A percentile compares a stretch with the other conserved stretches of the same genome.
Evolutionary conservation across 2,329 filamentous ascomycete species (phyloP).

Genomic region (Cytospora leucostoma): DNA sequence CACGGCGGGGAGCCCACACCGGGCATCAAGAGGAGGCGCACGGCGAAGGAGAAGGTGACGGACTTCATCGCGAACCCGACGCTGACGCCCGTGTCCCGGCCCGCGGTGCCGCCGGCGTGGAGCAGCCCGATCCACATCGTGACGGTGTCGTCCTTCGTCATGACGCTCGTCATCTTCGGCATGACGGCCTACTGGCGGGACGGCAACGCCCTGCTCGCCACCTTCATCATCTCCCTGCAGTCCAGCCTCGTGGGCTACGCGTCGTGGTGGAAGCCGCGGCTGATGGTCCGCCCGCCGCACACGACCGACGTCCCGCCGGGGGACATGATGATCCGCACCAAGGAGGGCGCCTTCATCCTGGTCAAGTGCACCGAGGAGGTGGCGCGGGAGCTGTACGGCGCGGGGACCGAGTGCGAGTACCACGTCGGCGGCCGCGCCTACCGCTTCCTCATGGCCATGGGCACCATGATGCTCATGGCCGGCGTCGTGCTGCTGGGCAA

Average conservation of each 20-base stretch:
- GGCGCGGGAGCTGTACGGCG: constrained; percentile 62
- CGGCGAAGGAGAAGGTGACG: constrained; percentile 44
- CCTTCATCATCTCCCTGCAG: constrained; percentile 53
- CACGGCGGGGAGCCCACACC: constrained; percentile 20
- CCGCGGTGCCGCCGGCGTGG: constrained; percentile 50
- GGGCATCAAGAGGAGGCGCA: constrained; percentile 37
- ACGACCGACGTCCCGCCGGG: constrained; percentile 52
- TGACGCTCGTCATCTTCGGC: constrained; percentile 51
- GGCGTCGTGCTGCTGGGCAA: constrained; percentile 63
- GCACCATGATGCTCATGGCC: constrained; percentile 62
- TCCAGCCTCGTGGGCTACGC: constrained; percentile 58
- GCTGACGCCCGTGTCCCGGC: constrained; percentile 42
- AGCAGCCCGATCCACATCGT: constrained; percentile 58
- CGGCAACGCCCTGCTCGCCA: constrained; percentile 53
- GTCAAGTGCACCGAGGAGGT: constrained; percentile 61
- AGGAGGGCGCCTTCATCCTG: constrained; percentile 60
- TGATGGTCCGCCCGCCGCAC: constrained; percentile 53
- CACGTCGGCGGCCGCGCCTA: constrained; percentile 49
- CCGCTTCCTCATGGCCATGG: constrained; percentile 56
- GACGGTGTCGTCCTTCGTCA: constrained; percentile 50
- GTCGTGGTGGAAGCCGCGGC: constrained; percentile 57
- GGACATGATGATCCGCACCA: constrained; percentile 63
- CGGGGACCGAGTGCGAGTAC: constrained; percentile 62
- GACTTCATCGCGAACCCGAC: constrained; percentile 48
- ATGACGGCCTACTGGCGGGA: constrained; percentile 47